Conservation (phyloP, 78 protist species). For the Isochrysis galbana region DNA sequence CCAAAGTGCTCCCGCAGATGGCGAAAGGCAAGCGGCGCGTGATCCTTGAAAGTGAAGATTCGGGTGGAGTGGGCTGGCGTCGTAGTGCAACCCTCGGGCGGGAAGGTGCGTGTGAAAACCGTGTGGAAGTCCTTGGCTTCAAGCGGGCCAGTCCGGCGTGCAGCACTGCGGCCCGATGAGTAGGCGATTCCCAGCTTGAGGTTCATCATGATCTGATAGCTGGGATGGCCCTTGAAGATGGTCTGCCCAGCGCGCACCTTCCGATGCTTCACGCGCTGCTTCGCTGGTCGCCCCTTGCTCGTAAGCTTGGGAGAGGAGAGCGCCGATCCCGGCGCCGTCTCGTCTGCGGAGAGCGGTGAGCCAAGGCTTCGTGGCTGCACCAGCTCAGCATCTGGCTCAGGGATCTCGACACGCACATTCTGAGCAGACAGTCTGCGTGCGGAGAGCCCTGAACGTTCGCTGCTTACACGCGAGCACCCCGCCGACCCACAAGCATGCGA, state of each 20-base stretch:
- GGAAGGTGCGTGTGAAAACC: background rate
- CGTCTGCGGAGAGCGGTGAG: too few relatives aligned
- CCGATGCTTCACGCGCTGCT: background rate
- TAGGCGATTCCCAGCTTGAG: conserved; percentile 5
- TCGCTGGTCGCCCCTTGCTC: background rate
- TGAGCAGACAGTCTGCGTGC: too few relatives aligned
- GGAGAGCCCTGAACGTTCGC: too few relatives aligned
- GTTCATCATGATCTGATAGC: background rate
- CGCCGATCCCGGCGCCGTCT: too few relatives aligned
- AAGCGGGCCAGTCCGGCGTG: background rate
- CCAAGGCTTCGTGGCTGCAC: too few relatives aligned
- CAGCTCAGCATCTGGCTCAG: too few relatives aligned
- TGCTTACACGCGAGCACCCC: too few relatives aligned
- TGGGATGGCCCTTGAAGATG: background rate
- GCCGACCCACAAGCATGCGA: too few relatives aligned
- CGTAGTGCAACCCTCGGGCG: background rate
- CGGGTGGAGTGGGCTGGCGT: background rate
- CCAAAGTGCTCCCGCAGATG: conserved; percentile 39
- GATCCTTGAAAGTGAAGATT: background rate
- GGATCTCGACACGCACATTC: too few relatives aligned
- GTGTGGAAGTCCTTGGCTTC: background rate
- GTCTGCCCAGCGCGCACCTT: background rate
- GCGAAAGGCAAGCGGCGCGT: background rate
- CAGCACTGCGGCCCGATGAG: background rate
- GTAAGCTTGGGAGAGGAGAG: too few relatives aligned